Base-by-base conservation (phyloP, 805 yeast genomes). In the Spathaspora sp. region DNA sequence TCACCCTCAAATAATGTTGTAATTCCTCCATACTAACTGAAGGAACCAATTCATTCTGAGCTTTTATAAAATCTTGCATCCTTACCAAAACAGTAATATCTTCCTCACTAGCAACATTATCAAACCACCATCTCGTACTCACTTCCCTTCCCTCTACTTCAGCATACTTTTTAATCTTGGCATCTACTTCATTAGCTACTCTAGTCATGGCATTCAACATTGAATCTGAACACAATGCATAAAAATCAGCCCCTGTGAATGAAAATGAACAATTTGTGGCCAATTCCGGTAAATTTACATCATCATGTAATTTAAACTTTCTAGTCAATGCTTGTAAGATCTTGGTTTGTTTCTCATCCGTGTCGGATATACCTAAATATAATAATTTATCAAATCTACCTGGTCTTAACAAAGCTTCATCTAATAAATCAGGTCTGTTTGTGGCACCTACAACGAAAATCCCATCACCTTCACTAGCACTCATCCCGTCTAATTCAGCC, bases 361-460 rank as follows among this genome's bases (percentile, higher is more conserved):
- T 89, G 60, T 93, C 97, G 1, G 96, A 81, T 19, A 94, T 89
- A 6, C 99, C 99, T 51, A 94, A 73, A 62, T 94, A 94, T 47
- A 94, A 75, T 92, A 94, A 83, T 68, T 92, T 94, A 67, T 94
- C 99, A 64, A 94, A 94, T 64, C 99, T 78, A 2, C 97, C 97
- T 0, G 97, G 97, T 64, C 99, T 80, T 52, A 94, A 71, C 46
- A 94, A 75, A 0, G 98, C 97, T 65, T 93, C 97, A 64, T 94
- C 99, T 43, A 94, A 74, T 55, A 94, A 72, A 72, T 94, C 99
- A 0, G 99, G 99, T 60, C 99, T 79, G 62, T 94, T 94, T 0
- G 99, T 94, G 4, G 99, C 99, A n/a, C 99, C 99, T 44, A 94
- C 96, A 5, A 93, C 97, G 66, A 94, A 94, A 0, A 94, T 97